phyloP scores from a whole-genome alignment of 2,329 filamentous ascomycete genomes.

The Xylariaceae sp. region DNA sequence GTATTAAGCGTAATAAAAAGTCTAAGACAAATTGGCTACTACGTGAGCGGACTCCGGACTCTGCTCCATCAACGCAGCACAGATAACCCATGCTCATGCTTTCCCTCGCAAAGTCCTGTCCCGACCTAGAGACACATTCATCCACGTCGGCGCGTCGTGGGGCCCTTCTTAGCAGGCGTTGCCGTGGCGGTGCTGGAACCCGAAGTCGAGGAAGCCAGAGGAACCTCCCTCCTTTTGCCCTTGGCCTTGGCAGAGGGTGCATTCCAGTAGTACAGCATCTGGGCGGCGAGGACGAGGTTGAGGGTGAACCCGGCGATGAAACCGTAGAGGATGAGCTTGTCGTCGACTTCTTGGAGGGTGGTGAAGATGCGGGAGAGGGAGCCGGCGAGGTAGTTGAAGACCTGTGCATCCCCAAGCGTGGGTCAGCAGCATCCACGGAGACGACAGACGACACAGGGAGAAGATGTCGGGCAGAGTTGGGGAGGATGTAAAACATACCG shows the following conservation, averaged over 20 bases:
- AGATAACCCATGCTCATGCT: too few relatives aligned
- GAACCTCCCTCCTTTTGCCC: slow-evolving; percentile 39
- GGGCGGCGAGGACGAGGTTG: slow-evolving; percentile 79
- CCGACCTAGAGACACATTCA: slow-evolving; percentile 19
- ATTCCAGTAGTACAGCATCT: slow-evolving; percentile 99
- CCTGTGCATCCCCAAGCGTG: slow-evolving; percentile 49
- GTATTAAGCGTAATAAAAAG: too few relatives aligned
- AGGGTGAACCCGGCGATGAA: slow-evolving; percentile 90
- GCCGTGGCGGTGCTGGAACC: slow-evolving; percentile 23
- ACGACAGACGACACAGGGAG: neutral
- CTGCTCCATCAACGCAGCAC: too few relatives aligned
- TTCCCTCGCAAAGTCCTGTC: too few relatives aligned
- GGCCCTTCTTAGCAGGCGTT: slow-evolving; percentile 37
- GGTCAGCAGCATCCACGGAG: too few relatives aligned
- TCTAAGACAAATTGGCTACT: too few relatives aligned
- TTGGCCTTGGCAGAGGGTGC: slow-evolving; percentile 46
- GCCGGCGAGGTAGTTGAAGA: slow-evolving; percentile 96
- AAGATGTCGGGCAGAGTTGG: neutral
- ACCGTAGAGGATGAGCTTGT: slow-evolving; percentile 92
- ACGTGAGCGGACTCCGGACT: too few relatives aligned
- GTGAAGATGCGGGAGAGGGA: slow-evolving; percentile 96
- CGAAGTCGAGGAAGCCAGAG: slow-evolving; percentile 21
- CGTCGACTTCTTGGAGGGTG: slow-evolving; percentile 93
- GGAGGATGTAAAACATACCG: slow-evolving; percentile 55
- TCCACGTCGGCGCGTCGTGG: slow-evolving; percentile 42